Base-by-base conservation (phyloP, 805 yeast species). In the Hanseniaspora clermontiae region DNA sequence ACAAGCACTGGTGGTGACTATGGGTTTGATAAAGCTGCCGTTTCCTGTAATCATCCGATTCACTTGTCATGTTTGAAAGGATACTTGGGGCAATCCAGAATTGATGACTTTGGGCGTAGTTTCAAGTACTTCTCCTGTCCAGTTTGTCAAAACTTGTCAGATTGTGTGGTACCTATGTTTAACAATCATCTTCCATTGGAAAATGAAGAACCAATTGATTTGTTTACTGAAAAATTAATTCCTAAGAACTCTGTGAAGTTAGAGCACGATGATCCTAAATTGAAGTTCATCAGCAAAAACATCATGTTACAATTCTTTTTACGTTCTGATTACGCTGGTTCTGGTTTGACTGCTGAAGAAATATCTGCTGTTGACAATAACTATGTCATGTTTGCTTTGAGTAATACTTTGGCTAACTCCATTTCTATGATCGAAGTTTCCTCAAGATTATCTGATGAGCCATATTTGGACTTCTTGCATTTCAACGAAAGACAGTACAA, bases 1-100 rank as follows among this genome's bases (percentile, higher is more conserved):
- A 53, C 46, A 2, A 7, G 24, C 46, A 29, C 49, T 24, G 51
- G 47, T 29, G 34, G 20, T 39, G 51, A 53, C 19, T 32, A 48
- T 20, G 60, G 57, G 19, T 56, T 59, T n/a, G 61, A 64, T 43
- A 65, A 64, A 57, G 70, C 84, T 0, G 74, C 86, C 14, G 81
- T 80, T 57, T 87, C 96, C 39, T 93, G 99, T 71, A 95, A 96
- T 17, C 99, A 93, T 69, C 87, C 91, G 9, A 83, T 93, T 80
- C 99, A 93, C 67, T 81, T 76, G 61, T 74, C 75, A 19, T 93
- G 99, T 68, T 87, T 84, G 66, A 67, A 76, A 57, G 81, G 83
- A 55, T 83, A 79, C 65, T 68, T 81, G 79, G 60, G 19, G 27
- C 56, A 45, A 37, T 37, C 40, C 12, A 45, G 56, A 7, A 11